These are phyloP conservation scores for Phytophthora fragariae DNA, from an alignment of 352 stramenopile species.

Conservation along the genomic window DNA sequence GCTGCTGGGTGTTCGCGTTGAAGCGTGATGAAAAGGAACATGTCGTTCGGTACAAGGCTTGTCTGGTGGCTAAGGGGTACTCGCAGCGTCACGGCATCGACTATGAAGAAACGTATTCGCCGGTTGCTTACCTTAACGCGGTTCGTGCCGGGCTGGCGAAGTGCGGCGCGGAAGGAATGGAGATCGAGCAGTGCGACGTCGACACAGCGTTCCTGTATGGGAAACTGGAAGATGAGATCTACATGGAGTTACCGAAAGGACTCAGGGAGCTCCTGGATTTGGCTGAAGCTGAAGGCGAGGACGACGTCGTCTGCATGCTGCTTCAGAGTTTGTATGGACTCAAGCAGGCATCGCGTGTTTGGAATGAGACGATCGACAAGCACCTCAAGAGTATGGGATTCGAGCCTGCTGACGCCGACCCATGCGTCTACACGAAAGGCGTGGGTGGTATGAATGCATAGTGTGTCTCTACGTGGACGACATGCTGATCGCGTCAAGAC, in stretches of 20 bases:
- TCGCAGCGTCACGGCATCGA: background rate
- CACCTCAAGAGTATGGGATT: background rate
- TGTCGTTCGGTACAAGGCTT: background rate
- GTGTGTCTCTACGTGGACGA: no score
- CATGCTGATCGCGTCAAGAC: no score
- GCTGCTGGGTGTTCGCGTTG: constrained; percentile 7
- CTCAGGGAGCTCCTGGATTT: background rate
- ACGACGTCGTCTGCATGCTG: constrained; percentile 3
- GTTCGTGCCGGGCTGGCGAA: background rate
- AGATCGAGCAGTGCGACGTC: background rate
- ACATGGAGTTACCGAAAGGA: background rate
- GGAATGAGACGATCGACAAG: background rate
- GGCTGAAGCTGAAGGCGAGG: constrained; percentile 1
- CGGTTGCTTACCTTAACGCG: background rate
- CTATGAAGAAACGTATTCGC: background rate
- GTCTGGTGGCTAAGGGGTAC: background rate
- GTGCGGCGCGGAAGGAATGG: background rate
- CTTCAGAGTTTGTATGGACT: constrained; percentile 6
- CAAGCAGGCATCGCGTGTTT: background rate
- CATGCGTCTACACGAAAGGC: no score
- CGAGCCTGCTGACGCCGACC: background rate
- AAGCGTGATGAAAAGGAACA: constrained; percentile 13
- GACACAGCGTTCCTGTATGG: background rate
- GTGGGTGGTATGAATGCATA: no score
- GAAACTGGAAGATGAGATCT: background rate